These are phyloP conservation scores for Spatholobus suberectus DNA, from an alignment of 306 rosid species.

Conservation along the genomic window DNA sequence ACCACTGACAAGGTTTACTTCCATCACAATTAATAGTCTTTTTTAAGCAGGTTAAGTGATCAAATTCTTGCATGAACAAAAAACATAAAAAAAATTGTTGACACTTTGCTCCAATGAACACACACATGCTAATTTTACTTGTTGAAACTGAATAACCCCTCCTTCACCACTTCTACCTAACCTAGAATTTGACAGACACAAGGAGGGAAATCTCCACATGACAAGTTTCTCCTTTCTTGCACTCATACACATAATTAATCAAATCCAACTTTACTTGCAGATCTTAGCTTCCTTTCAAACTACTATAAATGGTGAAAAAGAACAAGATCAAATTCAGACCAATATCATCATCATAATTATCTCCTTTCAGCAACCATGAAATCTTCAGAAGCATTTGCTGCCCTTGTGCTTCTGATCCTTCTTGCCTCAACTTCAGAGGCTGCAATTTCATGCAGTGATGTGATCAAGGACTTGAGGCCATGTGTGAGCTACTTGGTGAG, in stretches of 20 bases:
- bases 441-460: constrained; percentile 61
- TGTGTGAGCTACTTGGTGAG: constrained; percentile 71
- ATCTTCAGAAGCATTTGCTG: constrained; percentile 21
- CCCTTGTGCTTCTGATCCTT: constrained; percentile 36
- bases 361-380: constrained; percentile 42
- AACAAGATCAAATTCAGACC: neutral
- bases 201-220: neutral
- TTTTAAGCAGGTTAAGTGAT: neutral
- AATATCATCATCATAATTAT: neutral
- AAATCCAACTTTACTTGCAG: constrained; percentile 31
- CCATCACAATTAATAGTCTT: constrained; percentile 32
- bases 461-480: constrained; percentile 60
- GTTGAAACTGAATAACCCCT: constrained; percentile 38
- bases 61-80: constrained; percentile 20
- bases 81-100: neutral
- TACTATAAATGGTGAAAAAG: constrained; percentile 42
- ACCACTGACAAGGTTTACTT: constrained; percentile 33
- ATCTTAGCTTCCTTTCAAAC: constrained; percentile 21
- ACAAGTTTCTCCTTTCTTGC: constrained; percentile 45
- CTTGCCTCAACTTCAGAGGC: constrained; percentile 61
- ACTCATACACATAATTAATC: constrained; percentile 25
- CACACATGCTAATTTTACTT: constrained; percentile 25
- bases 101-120: constrained; percentile 32
- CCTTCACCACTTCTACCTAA: constrained; percentile 48
- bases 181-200: constrained; percentile 21